Conservation (phyloP, 768 basidiomycete species). For the Suillus subalutaceus region DNA sequence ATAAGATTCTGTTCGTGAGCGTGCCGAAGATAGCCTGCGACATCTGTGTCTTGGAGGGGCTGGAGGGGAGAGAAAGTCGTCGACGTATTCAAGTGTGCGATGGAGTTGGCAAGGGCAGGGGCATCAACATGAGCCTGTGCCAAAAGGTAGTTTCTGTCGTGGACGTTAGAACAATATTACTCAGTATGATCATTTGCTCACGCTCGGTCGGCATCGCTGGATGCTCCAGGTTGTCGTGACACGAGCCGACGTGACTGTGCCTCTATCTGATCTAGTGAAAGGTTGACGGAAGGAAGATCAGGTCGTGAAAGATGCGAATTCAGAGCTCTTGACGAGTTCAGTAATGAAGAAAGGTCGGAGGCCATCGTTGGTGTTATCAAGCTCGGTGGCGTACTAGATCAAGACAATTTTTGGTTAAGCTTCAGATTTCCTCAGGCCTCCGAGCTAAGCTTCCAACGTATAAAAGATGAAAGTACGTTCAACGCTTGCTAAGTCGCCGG, state of each 20-base stretch:
- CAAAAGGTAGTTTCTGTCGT: conserved; percentile 79
- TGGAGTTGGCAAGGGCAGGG: conserved; percentile 80
- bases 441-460: not conserved
- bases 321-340: conserved; percentile 71
- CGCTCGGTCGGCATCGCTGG: conserved; percentile 76
- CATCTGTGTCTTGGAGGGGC: conserved; percentile 91
- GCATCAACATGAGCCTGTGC: conserved; percentile 95
- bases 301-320: conserved; percentile 77
- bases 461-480: not conserved
- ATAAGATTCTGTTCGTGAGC: conserved; percentile 95
- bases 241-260: conserved; percentile 86
- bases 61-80: conserved; percentile 89
- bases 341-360: conserved; percentile 68
- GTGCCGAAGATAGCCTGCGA: conserved; percentile 92
- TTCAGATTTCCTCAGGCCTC: not conserved
- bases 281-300: conserved; percentile 85
- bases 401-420: not conserved
- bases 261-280: conserved; percentile 95
- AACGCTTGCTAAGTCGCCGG: conserved; percentile 4
- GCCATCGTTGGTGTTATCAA: conserved; percentile 17
- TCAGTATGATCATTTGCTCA: conserved; percentile 38
- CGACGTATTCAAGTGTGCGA: conserved; percentile 80
- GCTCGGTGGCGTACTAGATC: not conserved
- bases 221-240: conserved; percentile 64
- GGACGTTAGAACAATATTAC: conserved; percentile 12